phyloP scores from a whole-genome alignment of 768 basidiomycete species.

The Flagelloscypha sp. region DNA sequence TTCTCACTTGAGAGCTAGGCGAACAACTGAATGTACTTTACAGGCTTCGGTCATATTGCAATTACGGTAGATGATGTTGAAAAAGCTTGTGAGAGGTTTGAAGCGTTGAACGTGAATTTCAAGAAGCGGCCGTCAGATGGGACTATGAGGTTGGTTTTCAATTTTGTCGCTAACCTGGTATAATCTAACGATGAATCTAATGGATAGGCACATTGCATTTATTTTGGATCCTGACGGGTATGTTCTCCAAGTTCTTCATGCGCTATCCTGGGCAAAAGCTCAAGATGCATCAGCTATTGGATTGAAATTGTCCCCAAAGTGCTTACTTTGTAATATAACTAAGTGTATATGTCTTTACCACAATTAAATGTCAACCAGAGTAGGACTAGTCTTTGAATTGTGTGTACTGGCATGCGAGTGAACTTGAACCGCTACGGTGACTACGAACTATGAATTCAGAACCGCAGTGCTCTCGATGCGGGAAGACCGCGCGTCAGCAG shows the following conservation, averaged over 20 bases:
- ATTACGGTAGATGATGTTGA: slow-evolving; percentile 79
- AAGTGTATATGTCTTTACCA: neutral
- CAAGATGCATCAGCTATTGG: slow-evolving; percentile 40
- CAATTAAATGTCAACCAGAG: too few relatives aligned
- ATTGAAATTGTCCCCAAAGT: slow-evolving; percentile 42
- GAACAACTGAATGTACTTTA: too few relatives aligned
- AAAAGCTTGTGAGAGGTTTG: slow-evolving; percentile 76
- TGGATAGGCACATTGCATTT: slow-evolving; percentile 77
- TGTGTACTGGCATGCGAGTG: neutral
- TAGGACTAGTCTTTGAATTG: neutral
- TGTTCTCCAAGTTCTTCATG: slow-evolving; percentile 1
- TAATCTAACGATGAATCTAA: too few relatives aligned
- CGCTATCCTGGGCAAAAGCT: neutral
- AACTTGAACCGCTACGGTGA: slow-evolving; percentile 3
- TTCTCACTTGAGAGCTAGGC: neutral
- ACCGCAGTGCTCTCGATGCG: too few relatives aligned
- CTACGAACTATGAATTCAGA: too few relatives aligned
- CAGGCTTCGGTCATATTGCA: slow-evolving; percentile 85
- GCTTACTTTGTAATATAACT: slow-evolving; percentile 17
- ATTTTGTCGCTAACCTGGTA: too few relatives aligned
- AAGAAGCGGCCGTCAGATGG: slow-evolving; percentile 85
- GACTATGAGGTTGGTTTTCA: too few relatives aligned
- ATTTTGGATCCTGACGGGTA: slow-evolving; percentile 81
- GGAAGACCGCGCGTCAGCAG: too few relatives aligned
- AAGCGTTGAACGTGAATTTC: slow-evolving; percentile 71